Base-by-base conservation (phyloP, 345 rosid species). In the Salix brachista region DNA sequence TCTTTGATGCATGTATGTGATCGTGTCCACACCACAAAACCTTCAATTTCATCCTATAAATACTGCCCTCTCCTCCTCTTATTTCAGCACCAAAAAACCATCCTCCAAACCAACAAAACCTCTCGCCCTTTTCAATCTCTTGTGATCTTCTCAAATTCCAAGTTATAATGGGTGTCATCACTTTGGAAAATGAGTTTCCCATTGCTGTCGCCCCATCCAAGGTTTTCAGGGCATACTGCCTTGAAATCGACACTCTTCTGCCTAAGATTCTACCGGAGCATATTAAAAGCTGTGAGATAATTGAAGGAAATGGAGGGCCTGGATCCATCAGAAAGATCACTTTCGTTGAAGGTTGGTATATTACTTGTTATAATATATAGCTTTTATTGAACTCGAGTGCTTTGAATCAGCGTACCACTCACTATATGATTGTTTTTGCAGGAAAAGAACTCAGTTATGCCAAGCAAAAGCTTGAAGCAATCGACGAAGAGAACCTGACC, bases 281-380 rank as follows among this genome's bases (percentile, higher is more conserved):
- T 8, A 34, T 66, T 16, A 16, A 66, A 44, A 34, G 41, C 44
- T 12, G n/a, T 0, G 46, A 66, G 26, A 30, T 32, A 8, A 34
- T 66, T 14, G 69, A 66, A 66, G 69, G 69, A 28, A 18, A 65
- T 65, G 69, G 69, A 30, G 69, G 69, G 39, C 39, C 39, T 0
- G 69, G 69, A 65, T 14, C 69, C 69, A 66, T 66, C 44, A 66
- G 69, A 5, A 66, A 66, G 44, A 30, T 66, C 13, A 66, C 69
- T 66, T 66, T 34, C 18, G 5, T 13, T 17, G 41, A 66, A 28
- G 69, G 69, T 18, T 32, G 34, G 69, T 66, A 18, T 50, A 50
- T 18, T 18, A 17, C 6, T 6, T 18, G 9, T 52, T 52, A 18
- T 18, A 18, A 6, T n/a, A n/a, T n/a, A n/a, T 19, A 18, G 18